A percentile compares a stretch with the other conserved stretches of the same genome.
phyloP scores from a whole-genome alignment of 2,329 filamentous ascomycete genomes.

The Monosporascus ibericus region DNA sequence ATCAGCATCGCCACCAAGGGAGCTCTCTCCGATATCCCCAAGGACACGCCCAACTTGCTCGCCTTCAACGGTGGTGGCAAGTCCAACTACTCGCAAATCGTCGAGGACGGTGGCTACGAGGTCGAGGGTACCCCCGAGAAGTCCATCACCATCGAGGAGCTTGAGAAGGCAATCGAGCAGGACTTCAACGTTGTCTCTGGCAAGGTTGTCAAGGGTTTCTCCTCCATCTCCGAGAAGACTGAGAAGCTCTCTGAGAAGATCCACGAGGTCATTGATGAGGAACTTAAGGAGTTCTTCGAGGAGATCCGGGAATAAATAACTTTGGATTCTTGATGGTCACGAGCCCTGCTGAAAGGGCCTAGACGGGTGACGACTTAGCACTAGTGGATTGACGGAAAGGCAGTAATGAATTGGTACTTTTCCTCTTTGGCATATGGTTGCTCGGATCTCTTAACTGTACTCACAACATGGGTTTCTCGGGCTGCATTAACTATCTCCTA shows the following conservation, averaged over 20 bases:
- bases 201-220: constrained; percentile 49
- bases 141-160: constrained; percentile 45
- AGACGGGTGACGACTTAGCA: neutral
- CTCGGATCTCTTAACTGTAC: constrained; percentile 19
- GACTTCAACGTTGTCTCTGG: constrained; percentile 56
- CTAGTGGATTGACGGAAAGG: constrained; percentile 8
- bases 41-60: constrained; percentile 85
- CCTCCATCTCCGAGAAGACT: constrained; percentile 48
- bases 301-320: constrained; percentile 35
- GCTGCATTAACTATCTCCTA: constrained; percentile 17
- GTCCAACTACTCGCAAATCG: constrained; percentile 82
- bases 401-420: constrained; percentile 4
- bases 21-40: constrained; percentile 74
- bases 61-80: constrained; percentile 98
- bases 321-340: neutral
- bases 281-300: constrained; percentile 54
- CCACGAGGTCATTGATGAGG: constrained; percentile 54
- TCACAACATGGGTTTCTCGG: constrained; percentile 13
- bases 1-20: constrained; percentile 76
- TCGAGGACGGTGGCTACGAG: constrained; percentile 67
- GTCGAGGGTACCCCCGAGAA: constrained; percentile 35
- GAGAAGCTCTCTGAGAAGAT: constrained; percentile 60
- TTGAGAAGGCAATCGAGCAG: constrained; percentile 54
- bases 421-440: constrained; percentile 2
- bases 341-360: neutral